Evolutionary conservation across 2,329 filamentous ascomycete species (phyloP), one percentile per base, ranked within the genome.

Genomic region (Cercospora berteroae): DNA sequence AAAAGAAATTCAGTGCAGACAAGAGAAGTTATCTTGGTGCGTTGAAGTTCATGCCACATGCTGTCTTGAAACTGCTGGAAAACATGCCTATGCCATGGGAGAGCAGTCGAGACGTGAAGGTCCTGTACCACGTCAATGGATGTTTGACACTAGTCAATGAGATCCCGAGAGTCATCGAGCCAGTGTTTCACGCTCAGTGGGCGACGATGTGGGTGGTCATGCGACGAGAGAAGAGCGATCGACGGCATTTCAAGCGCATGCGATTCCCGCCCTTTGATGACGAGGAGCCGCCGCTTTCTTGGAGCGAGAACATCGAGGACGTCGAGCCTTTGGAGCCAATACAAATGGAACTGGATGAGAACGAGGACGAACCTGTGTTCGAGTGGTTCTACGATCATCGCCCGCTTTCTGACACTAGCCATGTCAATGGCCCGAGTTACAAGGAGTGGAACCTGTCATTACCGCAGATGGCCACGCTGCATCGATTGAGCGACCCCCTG

Each of bases 11-110:
- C 84, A 97, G 93, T 73, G 97, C 91, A 77, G 95, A 99, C 83
- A 99, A 99, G 86, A 88, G 95, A 73, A 97, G 94, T 81, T 99
- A 99, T 80, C 86, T 99, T 58, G 96, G 96, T 70, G 95, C 96
- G 36, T 82, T 99, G 70, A 99, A 99, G 82, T 99, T 97, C 82
- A 99, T 99, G 95, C 95, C 95, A 1, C 95, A 99, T 78, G 95
- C 95, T 5, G 95, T 99, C 10, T 82, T 99, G 82, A 99, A 99
- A 83, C 86, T 99, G 25, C 81, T 99, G 65, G 95, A 99, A 83
- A 99, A 99, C 76, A 99, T 99, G 95, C 95, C 95, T 4, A 99
- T 99, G 95, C 95, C 95, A 0, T 99, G 95, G 95, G 95, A 99
- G 82, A 95, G 93, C 66, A 89, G 93, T 27, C 88, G 94, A 70